These are phyloP conservation scores for Scedosporium aurantiacum DNA, from an alignment of 2,329 filamentous ascomycete species.

Conservation along the genomic window DNA sequence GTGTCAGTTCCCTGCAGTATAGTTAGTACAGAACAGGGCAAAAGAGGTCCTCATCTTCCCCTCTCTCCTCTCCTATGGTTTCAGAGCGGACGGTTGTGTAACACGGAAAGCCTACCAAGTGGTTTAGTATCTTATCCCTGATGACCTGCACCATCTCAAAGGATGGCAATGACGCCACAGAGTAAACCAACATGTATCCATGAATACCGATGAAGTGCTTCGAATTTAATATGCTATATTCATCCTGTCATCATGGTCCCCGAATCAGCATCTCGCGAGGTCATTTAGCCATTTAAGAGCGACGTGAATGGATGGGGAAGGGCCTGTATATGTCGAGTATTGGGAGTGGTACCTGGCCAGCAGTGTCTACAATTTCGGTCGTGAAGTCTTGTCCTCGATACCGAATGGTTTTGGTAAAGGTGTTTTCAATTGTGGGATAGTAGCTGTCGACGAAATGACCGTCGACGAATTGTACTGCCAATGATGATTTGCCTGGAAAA, in stretches of 20 bases:
- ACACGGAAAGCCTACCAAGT: slow-evolving; percentile 53
- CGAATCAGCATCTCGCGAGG: background rate
- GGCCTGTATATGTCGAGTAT: background rate
- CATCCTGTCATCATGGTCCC: slow-evolving; percentile 52
- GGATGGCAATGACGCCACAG: slow-evolving; percentile 84
- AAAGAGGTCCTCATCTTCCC: too few relatives aligned
- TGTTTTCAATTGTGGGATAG: slow-evolving; percentile 98
- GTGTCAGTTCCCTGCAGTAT: slow-evolving; percentile 66
- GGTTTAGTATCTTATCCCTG: slow-evolving; percentile 92
- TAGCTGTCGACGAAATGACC: slow-evolving; percentile 98
- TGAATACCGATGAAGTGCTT: slow-evolving; percentile 99
- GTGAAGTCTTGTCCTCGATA: slow-evolving; percentile 87
- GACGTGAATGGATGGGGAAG: background rate
- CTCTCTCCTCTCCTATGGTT: too few relatives aligned
- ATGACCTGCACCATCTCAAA: slow-evolving; percentile 98
- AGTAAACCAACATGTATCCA: slow-evolving; percentile 97
- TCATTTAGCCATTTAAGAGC: background rate
- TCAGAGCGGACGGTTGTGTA: too few relatives aligned
- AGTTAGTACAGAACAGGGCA: background rate
- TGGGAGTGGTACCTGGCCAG: slow-evolving; percentile 62
- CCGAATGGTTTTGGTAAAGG: slow-evolving; percentile 90
- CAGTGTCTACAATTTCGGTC: slow-evolving; percentile 96
- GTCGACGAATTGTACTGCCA: slow-evolving; percentile 94
- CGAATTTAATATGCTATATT: slow-evolving; percentile 96
- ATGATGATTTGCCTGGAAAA: slow-evolving; percentile 77